phyloP scores from a whole-genome alignment of 1,139 yeast species.

The Geotrichum bryndzae region DNA sequence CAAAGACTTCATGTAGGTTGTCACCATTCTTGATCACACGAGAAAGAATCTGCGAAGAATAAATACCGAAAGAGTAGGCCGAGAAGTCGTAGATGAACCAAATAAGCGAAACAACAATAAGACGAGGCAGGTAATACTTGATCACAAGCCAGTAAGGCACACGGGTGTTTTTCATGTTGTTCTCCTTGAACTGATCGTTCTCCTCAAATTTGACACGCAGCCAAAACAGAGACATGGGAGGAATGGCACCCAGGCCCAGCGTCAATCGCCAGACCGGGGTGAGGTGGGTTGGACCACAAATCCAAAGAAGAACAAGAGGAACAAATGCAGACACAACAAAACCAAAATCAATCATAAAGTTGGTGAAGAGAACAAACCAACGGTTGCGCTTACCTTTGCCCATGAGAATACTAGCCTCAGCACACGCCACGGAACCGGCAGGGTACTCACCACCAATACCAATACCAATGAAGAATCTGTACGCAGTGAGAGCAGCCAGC shows the following conservation, averaged over 20 bases:
- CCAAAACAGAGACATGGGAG: conserved; percentile 72
- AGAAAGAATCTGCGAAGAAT: conserved; percentile 61
- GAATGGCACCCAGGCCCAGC: conserved; percentile 88
- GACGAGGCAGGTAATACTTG: conserved; percentile 82
- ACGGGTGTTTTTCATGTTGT: conserved; percentile 57
- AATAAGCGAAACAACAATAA: conserved; percentile 60
- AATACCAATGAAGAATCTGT: conserved; percentile 80
- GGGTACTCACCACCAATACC: conserved; percentile 84
- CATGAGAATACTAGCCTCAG: conserved; percentile 78
- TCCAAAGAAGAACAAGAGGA: conserved; percentile 81
- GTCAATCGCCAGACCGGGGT: conserved; percentile 87
- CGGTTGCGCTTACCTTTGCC: conserved; percentile 82
- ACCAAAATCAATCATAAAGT: conserved; percentile 81
- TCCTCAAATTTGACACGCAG: conserved; percentile 72
- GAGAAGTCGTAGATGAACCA: conserved; percentile 94
- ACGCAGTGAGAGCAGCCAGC: conserved; percentile 74
- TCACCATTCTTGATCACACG: conserved; percentile 56
- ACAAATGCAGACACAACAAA: conserved; percentile 80
- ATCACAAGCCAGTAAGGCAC: conserved; percentile 65
- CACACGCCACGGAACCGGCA: conserved; percentile 87
- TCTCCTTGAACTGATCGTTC: conserved; percentile 61
- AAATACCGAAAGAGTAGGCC: conserved; percentile 80
- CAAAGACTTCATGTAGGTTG: conserved; percentile 62
- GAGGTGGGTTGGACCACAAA: conserved; percentile 63
- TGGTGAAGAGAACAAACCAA: conserved; percentile 85